phyloP scores from a whole-genome alignment of 495 filamentous ascomycete genomes.

The Diplogelasinospora grovesii region DNA sequence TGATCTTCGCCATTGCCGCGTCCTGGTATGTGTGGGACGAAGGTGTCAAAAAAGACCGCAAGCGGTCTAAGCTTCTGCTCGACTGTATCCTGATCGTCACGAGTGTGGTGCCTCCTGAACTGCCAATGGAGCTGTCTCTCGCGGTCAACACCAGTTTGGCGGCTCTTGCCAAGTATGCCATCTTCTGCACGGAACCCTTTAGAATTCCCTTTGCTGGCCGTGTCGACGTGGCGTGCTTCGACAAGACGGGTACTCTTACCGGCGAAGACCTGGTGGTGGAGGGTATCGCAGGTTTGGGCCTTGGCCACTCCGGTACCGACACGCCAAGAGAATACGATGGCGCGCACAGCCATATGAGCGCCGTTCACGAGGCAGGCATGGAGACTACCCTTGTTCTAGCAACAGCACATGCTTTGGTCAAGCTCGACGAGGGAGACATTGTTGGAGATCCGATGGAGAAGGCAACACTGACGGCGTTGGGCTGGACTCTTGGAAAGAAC shows the following conservation, averaged over 20 bases:
- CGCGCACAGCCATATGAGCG: slow-evolving; percentile 65
- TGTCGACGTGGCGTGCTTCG: slow-evolving; percentile 95
- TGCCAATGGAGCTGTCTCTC: slow-evolving; percentile 96
- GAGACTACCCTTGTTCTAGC: slow-evolving; percentile 92
- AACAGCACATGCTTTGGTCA: slow-evolving; percentile 91
- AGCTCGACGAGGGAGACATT: slow-evolving; percentile 92
- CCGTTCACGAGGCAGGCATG: slow-evolving; percentile 56
- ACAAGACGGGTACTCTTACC: slow-evolving; percentile 96
- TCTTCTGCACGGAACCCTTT: slow-evolving; percentile 99
- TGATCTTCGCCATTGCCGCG: slow-evolving; percentile 92
- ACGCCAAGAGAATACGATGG: slow-evolving; percentile 64
- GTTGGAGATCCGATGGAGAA: slow-evolving; percentile 99
- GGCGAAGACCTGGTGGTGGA: slow-evolving; percentile 97
- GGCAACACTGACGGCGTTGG: slow-evolving; percentile 79
- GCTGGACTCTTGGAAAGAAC: slow-evolving; percentile 84
- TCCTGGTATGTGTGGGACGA: slow-evolving; percentile 99
- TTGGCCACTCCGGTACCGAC: slow-evolving; percentile 59
- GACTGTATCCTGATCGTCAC: slow-evolving; percentile 98
- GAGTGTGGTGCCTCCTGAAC: slow-evolving; percentile 92
- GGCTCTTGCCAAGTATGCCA: slow-evolving; percentile 86
- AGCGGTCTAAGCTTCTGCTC: slow-evolving; percentile 92
- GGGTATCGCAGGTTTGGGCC: slow-evolving; percentile 82
- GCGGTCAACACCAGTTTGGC: slow-evolving; percentile 99
- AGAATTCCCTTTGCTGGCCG: slow-evolving; percentile 96
- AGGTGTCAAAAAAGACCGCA: slow-evolving; percentile 85